phyloP scores from a whole-genome alignment of 2,329 filamentous ascomycete species.

The Dactylellina sp. region DNA sequence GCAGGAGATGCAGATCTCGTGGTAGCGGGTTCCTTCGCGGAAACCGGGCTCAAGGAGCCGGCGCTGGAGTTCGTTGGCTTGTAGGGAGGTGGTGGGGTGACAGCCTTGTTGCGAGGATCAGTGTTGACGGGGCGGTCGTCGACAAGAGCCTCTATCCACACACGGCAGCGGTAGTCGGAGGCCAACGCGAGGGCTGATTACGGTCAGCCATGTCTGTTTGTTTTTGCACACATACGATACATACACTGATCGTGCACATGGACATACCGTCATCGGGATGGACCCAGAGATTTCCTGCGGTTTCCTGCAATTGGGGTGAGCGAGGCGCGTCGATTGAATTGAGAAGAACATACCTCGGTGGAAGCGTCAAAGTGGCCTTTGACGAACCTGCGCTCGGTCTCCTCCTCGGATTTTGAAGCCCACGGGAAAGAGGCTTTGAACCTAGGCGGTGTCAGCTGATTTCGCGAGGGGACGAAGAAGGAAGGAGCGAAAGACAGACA shows the following conservation, averaged over 20 bases:
- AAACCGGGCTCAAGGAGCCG: slow-evolving; percentile 60
- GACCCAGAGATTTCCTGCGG: slow-evolving; percentile 97
- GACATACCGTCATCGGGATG: slow-evolving; percentile 76
- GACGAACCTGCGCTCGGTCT: slow-evolving; percentile 82
- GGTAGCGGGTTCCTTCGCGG: slow-evolving; percentile 66
- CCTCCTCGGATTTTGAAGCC: slow-evolving; percentile 77
- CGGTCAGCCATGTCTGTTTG: neutral
- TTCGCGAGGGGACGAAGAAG: neutral
- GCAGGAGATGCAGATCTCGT: slow-evolving; percentile 71
- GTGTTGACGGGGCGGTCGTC: slow-evolving; percentile 80
- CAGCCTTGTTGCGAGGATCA: slow-evolving; percentile 75
- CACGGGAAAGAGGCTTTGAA: slow-evolving; percentile 91
- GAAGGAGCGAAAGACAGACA: slow-evolving; percentile 65
- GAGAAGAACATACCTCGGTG: slow-evolving; percentile 70
- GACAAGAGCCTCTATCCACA: slow-evolving; percentile 92
- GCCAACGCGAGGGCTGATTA: slow-evolving; percentile 79
- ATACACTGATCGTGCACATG: slow-evolving; percentile 27
- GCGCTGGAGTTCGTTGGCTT: slow-evolving; percentile 57
- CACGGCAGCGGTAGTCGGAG: slow-evolving; percentile 78
- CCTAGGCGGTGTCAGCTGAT: slow-evolving; percentile 47
- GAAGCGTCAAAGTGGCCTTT: slow-evolving; percentile 82
- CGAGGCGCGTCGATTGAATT: slow-evolving; percentile 64
- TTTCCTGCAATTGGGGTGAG: slow-evolving; percentile 62
- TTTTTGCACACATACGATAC: neutral
- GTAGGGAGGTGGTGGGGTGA: slow-evolving; percentile 79